Evolutionary conservation across 306 rosid genomes (phyloP), one percentile per base, ranked within the genome.

Genomic region (Senna tora): DNA sequence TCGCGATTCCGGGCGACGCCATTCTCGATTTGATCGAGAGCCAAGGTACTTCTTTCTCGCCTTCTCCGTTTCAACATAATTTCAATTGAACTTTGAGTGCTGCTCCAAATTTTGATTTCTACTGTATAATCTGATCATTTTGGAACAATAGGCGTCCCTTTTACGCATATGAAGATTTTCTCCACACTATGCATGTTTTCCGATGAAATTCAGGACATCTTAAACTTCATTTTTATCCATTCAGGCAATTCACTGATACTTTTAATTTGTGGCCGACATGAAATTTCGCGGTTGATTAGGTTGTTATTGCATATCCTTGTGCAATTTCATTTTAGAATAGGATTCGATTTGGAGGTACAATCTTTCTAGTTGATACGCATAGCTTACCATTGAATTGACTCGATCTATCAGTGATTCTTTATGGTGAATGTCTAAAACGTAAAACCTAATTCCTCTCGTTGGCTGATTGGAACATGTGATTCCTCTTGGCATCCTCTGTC

Each of bases 1-100:
- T 79, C 87, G 88, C 32, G 81, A 93, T 41, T 89, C 88, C 34
- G 90, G 59, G 67, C 91, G 92, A 54, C 88, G 85, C 63, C 92
- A 83, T 73, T 89, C 97, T 38, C 82, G 87, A 65, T 83, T 89
- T 70, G 97, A 89, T 76, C 82, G 88, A 69, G 89, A 91, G 56
- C 80, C 92, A 69, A 91, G 98, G 98, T 91, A 64, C 55, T 14
- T 61, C 2, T 73, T n/a, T 69, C 71, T 75, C 38, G 12, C 34
- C 70, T 17, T 42, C 10, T 9, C 14, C 6, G 5, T 38, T 15
- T 17, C 46, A 21, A 32, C 61, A 1, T 9, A 43, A 2, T 56
- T 67, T 15, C 14, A 46, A 19, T 14, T 50, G 14, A 51, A 12
- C 73, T 32, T n/a, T n/a, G n/a, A n/a, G n/a, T n/a, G n/a, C n/a